Evolutionary conservation across 768 basidiomycete genomes (phyloP).

Genomic region (Agaricus sinodeliciosus): DNA sequence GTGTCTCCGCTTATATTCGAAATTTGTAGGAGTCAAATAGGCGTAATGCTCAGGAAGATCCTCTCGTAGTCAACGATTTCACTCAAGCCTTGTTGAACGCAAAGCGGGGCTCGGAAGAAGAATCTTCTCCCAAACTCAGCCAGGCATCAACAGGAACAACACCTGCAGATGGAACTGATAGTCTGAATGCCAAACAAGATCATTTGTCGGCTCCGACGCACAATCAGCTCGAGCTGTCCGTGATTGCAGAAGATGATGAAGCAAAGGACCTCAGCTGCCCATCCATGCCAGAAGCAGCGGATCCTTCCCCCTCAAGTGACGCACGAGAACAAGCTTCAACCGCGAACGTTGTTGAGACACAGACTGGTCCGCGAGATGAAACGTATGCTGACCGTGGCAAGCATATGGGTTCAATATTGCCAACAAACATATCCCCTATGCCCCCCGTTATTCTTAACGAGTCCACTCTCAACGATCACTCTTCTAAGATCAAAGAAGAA

Average conservation of each 20-base stretch:
- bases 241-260: slow-evolving; percentile 71
- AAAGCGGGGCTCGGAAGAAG: slow-evolving; percentile 6
- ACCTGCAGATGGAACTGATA: background rate
- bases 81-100: slow-evolving; percentile 36
- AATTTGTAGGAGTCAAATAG: slow-evolving; percentile 22
- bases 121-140: background rate
- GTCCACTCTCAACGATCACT: background rate
- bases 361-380: background rate
- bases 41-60: slow-evolving; percentile 28
- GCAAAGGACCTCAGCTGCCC: slow-evolving; percentile 33
- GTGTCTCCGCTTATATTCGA: background rate
- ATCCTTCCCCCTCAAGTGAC: background rate
- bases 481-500: background rate
- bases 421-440: slow-evolving; percentile 22
- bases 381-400: background rate
- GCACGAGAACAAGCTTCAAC: background rate
- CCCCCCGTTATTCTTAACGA: background rate
- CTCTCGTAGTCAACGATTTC: slow-evolving; percentile 37
- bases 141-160: background rate
- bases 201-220: slow-evolving; percentile 9
- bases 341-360: background rate
- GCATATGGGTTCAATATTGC: slow-evolving; percentile 22
- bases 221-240: slow-evolving; percentile 44
- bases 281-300: slow-evolving; percentile 15
- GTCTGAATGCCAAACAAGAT: background rate